Conservation (phyloP, 352 stramenopile species). For the Globisporangium viniferum region DNA sequence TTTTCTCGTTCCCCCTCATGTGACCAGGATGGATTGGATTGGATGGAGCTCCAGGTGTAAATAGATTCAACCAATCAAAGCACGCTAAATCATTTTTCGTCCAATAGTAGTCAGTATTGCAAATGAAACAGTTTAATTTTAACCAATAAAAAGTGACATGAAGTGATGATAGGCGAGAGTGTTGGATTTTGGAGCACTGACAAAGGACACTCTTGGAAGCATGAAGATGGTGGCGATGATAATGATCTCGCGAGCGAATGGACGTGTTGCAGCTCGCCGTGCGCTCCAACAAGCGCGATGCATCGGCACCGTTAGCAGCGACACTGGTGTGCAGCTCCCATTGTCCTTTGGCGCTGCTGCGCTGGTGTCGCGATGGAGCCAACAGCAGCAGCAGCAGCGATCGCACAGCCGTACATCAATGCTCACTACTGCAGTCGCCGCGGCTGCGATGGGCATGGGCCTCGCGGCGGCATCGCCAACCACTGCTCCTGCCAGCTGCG, state of each 20-base stretch:
- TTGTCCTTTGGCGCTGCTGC: neutral
- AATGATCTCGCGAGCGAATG: conserved; percentile 1
- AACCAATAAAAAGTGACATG: neutral
- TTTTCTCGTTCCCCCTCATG: neutral
- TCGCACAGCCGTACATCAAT: neutral
- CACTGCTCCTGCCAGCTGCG: conserved; percentile 18
- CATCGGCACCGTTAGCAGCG: neutral
- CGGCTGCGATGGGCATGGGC: conserved; percentile 13
- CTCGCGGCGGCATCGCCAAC: conserved; percentile 14
- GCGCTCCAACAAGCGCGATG: conserved; percentile 12
- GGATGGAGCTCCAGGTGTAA: conserved; percentile 12
- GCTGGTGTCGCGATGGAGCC: conserved; percentile 6
- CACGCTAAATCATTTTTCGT: neutral
- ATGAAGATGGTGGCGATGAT: neutral
- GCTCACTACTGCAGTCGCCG: neutral
- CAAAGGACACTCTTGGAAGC: neutral
- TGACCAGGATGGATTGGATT: neutral
- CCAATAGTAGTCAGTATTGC: neutral
- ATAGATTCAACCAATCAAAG: neutral
- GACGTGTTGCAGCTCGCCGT: conserved; percentile 1
- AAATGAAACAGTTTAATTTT: neutral
- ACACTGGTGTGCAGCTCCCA: neutral
- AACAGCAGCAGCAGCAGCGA: conserved; percentile 1
- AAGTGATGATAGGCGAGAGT: neutral
- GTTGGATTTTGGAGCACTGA: neutral